Base-by-base conservation (phyloP, 495 filamentous ascomycete species). In the Hypomontagnella monticulosa region DNA sequence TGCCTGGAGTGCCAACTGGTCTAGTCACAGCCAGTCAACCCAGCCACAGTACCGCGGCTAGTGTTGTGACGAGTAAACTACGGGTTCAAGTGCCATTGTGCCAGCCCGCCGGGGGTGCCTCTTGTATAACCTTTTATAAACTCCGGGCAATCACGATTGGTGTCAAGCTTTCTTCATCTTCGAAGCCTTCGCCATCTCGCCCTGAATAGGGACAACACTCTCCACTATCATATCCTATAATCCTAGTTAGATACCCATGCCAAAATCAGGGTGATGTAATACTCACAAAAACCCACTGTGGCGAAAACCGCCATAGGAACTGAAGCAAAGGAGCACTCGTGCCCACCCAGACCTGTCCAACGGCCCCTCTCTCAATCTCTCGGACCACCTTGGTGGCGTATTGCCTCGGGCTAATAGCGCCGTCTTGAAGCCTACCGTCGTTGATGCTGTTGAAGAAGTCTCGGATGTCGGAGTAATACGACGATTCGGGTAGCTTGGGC, bases 131-230 rank as follows among this genome's bases (percentile, higher is more conserved):
- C 6, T 27, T 27, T n/a, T n/a, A n/a, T n/a, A n/a, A n/a, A n/a
- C n/a, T n/a, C n/a, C n/a, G n/a, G n/a, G n/a, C n/a, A n/a, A n/a
- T n/a, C n/a, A n/a, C n/a, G n/a, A n/a, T n/a, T n/a, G n/a, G n/a
- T n/a, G n/a, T n/a, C n/a, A 40, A 9, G 36, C 36, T 15, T 40
- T 40, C 14, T 40, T 40, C 36, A 4, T 40, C 14, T 15, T 15
- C 43, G 43, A 3, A 30, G 20, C 43, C 20, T 47, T 47, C 16
- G 15, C 43, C 43, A 47, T 47, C 43, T 47, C 43, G 6, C 43
- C 18, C 7, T 15, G 8, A 23, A 30, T 8, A n/a, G 43, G 43
- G 18, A 47, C 16, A 6, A 47, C 43, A 23, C 43, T 47, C 20
- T 47, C 43, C 11, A 47, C 20, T 27, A 47, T 11, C 43, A 47